Evolutionary conservation across 2,329 filamentous ascomycete genomes (phyloP), one percentile per base, ranked within the genome.

Genomic region (Phialophora chinensis): DNA sequence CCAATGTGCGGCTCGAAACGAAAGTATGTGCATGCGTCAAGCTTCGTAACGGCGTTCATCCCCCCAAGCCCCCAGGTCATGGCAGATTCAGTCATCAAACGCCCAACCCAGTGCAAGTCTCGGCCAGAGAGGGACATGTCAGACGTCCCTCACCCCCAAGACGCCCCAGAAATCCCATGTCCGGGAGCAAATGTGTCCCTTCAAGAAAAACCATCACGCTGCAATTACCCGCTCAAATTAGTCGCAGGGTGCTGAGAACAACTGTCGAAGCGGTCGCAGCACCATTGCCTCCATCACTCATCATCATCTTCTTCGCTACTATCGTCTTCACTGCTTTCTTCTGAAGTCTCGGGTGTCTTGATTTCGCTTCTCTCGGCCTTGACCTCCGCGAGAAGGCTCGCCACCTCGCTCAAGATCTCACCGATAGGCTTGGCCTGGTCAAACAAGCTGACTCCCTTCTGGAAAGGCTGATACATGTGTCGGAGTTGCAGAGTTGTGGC

Each of bases 381-480:
- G 14, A 58, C 62, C 23, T 67, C 63, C 7, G 56, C 38, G 25
- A 70, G 65, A 14, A 68, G 49, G n/a, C 23, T 50, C 11, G 68
- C 47, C 6, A 71, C 29, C 64, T 71, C 59, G 25, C 44, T 60
- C 49, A 96, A 82, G 23, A 97, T 85, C 17, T 89, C 86, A 11
- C 83, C 78, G 85, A 97, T 97, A 2, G 93, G 91, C 23, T 87
- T 90, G 11, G 91, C 88, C 67, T 96, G 86, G 71, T 92, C 86
- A 61, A 90, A 85, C 29, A 96, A 85, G 69, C 85, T 82, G 53
- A 83, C 80, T 57, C 91, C 84, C 1, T 78, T 77, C 49, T 83
- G 86, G 73, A 90, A 87, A 12, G 92, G 92, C 38, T 86, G 85
- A 71, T 92, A 87, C 77, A 96, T 86, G 77, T 96, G 90, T 57